A percentile compares a stretch with the other conserved stretches of the same genome.
phyloP scores from a whole-genome alignment of 495 filamentous ascomycete genomes.

The Darksidea phi region DNA sequence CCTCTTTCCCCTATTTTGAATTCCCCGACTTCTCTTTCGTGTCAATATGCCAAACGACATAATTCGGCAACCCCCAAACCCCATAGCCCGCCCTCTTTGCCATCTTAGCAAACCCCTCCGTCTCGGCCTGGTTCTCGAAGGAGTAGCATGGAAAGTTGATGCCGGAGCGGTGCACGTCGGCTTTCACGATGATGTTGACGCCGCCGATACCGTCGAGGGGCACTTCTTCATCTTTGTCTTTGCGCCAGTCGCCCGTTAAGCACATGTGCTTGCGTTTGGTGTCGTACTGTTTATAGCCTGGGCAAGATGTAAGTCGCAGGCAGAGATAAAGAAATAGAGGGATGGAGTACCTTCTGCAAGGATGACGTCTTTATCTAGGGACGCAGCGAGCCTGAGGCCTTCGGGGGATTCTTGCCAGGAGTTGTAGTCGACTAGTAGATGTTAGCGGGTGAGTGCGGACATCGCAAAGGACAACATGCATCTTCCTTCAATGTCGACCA shows the following conservation, averaged over 20 bases:
- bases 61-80: slow-evolving; percentile 91
- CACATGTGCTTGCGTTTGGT: slow-evolving; percentile 87
- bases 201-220: slow-evolving; percentile 94
- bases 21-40: slow-evolving; percentile 97
- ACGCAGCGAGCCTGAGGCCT: slow-evolving; percentile 67
- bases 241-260: slow-evolving; percentile 83
- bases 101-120: slow-evolving; percentile 98
- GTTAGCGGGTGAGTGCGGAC: slow-evolving; percentile 3
- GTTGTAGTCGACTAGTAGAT: slow-evolving; percentile 84
- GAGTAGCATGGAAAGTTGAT: slow-evolving; percentile 97
- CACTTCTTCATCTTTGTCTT: slow-evolving; percentile 86
- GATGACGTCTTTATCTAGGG: slow-evolving; percentile 73
- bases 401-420: slow-evolving; percentile 96
- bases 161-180: slow-evolving; percentile 91
- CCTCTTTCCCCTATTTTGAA: slow-evolving; percentile 31
- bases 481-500: slow-evolving; percentile 87
- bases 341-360: slow-evolving; percentile 71
- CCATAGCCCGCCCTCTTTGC: slow-evolving; percentile 94
- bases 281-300: slow-evolving; percentile 88
- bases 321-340: not conserved
- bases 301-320: not conserved
- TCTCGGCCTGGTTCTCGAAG: slow-evolving; percentile 99
- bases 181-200: slow-evolving; percentile 96
- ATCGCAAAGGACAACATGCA: slow-evolving; percentile 57
- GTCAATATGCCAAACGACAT: slow-evolving; percentile 98